Evolutionary conservation across 1,284 basidiomycete genomes (phyloP), one percentile per base, ranked within the genome.

Genomic region (Cutaneotrichosporon spelunceum): DNA sequence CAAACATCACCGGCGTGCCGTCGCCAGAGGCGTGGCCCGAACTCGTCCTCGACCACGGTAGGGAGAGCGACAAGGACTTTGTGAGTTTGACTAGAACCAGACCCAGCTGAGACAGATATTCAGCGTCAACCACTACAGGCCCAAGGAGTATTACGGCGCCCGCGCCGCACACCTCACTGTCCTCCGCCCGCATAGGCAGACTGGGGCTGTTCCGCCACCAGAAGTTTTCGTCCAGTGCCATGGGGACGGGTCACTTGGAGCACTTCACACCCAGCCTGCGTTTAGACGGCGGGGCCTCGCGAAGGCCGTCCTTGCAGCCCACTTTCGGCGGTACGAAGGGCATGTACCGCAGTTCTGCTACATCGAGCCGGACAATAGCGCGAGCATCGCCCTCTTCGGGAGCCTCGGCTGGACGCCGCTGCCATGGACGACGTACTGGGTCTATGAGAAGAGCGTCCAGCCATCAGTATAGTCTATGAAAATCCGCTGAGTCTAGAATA

Each of bases 221-320:
- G 63, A 60, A 3, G 65, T 63, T 14, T 70, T 66, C 62, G 62
- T 73, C 19, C 39, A 70, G 44, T 68, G 66, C 4, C 70, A 71
- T 49, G 56, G 65, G 2, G 70, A 70, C 53, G 66, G 65, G 4
- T 67, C 68, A 16, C 61, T 67, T 8, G 72, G 70, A 16, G 66
- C 70, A 5, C 66, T 73, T 10, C 67, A 66, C 56, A 68, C 67
- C 8, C 33, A 61, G 24, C 62, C 68, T 0, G 55, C 30, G 9
- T 60, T 64, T 56, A 59, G 72, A 0, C 49, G 70, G 9, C 55
- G 62, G 24, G 72, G 72, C 2, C 64, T 72, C 7, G 72, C 70
- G 2, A 62, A 61, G 33, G 57, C 59, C 58, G 62, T 73, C 13
- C 64, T 70, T 1, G 39, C 56, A 0, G 56, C 61, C 11, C 63